phyloP scores from a whole-genome alignment of 768 basidiomycete genomes.

The Tulasnella sp. region DNA sequence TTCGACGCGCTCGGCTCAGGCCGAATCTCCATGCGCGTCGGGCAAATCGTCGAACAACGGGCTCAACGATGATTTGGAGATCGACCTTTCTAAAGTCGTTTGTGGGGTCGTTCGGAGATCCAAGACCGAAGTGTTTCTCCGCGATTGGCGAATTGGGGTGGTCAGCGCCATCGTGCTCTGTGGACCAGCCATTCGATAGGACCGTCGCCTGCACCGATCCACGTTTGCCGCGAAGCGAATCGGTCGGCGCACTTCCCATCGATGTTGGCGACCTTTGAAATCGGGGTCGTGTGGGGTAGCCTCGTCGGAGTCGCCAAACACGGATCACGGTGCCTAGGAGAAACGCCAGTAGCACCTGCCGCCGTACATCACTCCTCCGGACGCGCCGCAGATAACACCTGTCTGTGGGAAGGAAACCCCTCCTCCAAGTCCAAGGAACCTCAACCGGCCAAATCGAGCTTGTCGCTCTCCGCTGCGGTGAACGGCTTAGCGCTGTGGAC shows the following conservation, averaged over 20 bases:
- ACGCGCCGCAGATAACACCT: slow-evolving; percentile 10
- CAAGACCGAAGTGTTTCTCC: slow-evolving; percentile 56
- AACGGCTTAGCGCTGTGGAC: background rate
- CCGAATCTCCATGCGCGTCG: slow-evolving; percentile 33
- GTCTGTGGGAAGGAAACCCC: background rate
- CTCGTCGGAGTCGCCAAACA: slow-evolving; percentile 48
- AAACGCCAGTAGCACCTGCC: background rate
- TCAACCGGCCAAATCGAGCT: slow-evolving; percentile 23
- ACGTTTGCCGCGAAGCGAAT: slow-evolving; percentile 48
- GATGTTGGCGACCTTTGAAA: slow-evolving; percentile 63
- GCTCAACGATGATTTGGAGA: slow-evolving; percentile 64
- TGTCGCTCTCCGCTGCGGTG: background rate
- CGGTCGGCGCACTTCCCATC: slow-evolving; percentile 48
- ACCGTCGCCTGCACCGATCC: too few species aligned
- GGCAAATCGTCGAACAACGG: slow-evolving; percentile 47
- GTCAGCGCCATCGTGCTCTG: background rate
- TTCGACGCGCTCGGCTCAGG: slow-evolving; percentile 67
- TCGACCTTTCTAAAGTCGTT: slow-evolving; percentile 60
- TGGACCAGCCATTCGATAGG: slow-evolving; percentile 48
- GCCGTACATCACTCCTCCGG: slow-evolving; percentile 17
- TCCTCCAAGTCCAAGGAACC: background rate
- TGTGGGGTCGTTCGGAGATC: slow-evolving; percentile 57
- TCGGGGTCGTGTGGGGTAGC: slow-evolving; percentile 69
- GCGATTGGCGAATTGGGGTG: slow-evolving; percentile 60
- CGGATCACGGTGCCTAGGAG: slow-evolving; percentile 1